Evolutionary conservation across 768 basidiomycete genomes (phyloP).

Genomic region (Tephrocybe sp.): DNA sequence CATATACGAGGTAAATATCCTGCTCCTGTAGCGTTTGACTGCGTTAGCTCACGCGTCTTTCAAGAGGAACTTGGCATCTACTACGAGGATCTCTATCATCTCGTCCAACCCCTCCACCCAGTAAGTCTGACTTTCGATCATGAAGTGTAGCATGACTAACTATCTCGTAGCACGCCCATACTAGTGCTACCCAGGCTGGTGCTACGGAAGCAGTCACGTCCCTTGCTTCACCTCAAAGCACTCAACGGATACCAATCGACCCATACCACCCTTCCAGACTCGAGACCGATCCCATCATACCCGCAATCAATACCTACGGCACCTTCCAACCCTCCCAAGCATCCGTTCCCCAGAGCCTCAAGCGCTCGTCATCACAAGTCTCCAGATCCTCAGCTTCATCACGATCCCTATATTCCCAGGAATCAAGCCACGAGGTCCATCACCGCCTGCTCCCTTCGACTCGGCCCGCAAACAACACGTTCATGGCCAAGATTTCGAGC

Average conservation of each 20-base stretch:
- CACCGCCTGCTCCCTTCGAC: conserved; percentile 42
- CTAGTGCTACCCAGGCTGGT: neutral
- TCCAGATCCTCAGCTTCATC: conserved; percentile 19
- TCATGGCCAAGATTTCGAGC: conserved; percentile 30
- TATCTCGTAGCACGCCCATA: conserved; percentile 31
- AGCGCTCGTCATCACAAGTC: conserved; percentile 14
- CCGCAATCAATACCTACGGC: conserved; percentile 52
- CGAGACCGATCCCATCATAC: conserved; percentile 37
- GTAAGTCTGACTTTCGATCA: conserved; percentile 26
- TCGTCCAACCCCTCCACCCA: conserved; percentile 56
- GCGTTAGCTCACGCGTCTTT: neutral
- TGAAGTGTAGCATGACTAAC: neutral
- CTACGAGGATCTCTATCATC: conserved; percentile 60
- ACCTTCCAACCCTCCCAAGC: conserved; percentile 34
- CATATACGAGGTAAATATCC: conserved; percentile 51
- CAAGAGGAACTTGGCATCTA: conserved; percentile 61
- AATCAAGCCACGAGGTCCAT: conserved; percentile 26
- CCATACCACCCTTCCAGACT: neutral
- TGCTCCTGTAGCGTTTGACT: neutral
- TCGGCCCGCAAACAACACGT: conserved; percentile 20
- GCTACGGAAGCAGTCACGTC: conserved; percentile 16
- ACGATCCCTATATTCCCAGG: conserved; percentile 19
- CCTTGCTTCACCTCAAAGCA: conserved; percentile 24
- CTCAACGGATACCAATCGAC: conserved; percentile 29
- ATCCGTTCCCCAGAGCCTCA: conserved; percentile 14